Base-by-base conservation (phyloP, 129 eudicot genomes). In the Arctium minus region DNA sequence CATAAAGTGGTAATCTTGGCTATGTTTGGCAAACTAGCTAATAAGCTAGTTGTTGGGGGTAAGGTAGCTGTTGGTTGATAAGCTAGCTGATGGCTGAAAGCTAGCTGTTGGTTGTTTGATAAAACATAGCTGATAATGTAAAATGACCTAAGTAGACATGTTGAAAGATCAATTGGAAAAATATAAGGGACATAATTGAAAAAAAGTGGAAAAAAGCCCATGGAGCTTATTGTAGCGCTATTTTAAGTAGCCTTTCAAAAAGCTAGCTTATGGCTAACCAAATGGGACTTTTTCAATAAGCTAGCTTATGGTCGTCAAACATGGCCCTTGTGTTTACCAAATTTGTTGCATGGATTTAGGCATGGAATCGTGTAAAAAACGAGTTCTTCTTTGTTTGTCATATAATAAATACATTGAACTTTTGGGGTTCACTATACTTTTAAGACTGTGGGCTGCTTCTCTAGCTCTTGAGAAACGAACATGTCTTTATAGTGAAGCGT, bases 361-460 rank as follows among this genome's bases (percentile, higher is more conserved):
- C 27, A 80, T 27, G 39, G 9, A 31, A 69, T 64, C 38, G 42
- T 74, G 75, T 74, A 0, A 29, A 60, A 60, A 74, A 62, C 42
- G 42, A 65, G 37, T 31, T 74, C 50, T 29, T 74, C 30, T 67
- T 65, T 69, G 36, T 46, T 40, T 46, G 76, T 8, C 6, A 73
- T 36, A 18, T 60, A 36, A 73, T 60, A 73, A 60, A 76, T 31
- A 22, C 8, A 5, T 56, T 37, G 9, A 73, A 81, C 37, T 22
- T 44, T 68, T 75, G 46, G 70, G 30, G 70, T 73, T 73, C 72
- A 74, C 44, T 73, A 11, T 79, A 36, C 32, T 73, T 67, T 44
- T 65, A 84, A 84, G 87, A 84, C 87, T 33, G 87, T 84, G 87
- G 87, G 87, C 64, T 84, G 64, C 75, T 67, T 81, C 79, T 87